Evolutionary conservation across 768 basidiomycete genomes (phyloP), one percentile per base, ranked within the genome.

Genomic region (Ramaria sp.): DNA sequence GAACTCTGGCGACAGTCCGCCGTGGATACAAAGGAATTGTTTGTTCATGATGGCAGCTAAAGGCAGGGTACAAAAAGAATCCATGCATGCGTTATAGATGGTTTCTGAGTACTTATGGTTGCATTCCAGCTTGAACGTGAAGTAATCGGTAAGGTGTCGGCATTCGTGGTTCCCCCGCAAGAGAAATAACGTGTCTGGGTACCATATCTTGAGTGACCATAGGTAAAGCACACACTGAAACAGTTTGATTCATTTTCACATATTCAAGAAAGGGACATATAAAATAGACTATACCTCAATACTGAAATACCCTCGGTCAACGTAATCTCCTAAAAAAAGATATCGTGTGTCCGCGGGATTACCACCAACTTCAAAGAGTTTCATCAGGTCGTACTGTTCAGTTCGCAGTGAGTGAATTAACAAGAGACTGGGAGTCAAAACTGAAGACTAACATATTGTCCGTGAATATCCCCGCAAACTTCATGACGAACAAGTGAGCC

Each of bases 181-280:
- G 41, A 99, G 81, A 78, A 95, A 97, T 38, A 98, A 77, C 27
- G 94, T 96, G 63, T 94, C 84, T 52, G 96, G 96, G 70, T 97
- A 98, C 93, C 95, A 97, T 69, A 99, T 97, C 76, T 99, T 99
- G 70, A 99, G 78, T 1, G 92, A 81, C 94, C 94, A 99, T 30
- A 99, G 79, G 70, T 99, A 99, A 47, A 98, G 75, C 19, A 98
- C 95, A 68, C 95, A 98, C 94, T 98, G 65, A 3, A 43, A 19
- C 43, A 41, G 47, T 20, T 47, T 5, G 19, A 53, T 13, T 12
- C 9, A 31, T 12, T 34, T 20, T 30, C 42, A 20, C 11, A 43
- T n/a, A 43, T 17, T n/a, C 20, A 43, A 22, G 20, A 19, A 19
- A 55, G 17, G 42, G 52, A 15, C 19, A 50, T n/a, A n/a, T 0